phyloP scores from a whole-genome alignment of 2,329 filamentous ascomycete species.

The Zymoseptoria ardabiliae region DNA sequence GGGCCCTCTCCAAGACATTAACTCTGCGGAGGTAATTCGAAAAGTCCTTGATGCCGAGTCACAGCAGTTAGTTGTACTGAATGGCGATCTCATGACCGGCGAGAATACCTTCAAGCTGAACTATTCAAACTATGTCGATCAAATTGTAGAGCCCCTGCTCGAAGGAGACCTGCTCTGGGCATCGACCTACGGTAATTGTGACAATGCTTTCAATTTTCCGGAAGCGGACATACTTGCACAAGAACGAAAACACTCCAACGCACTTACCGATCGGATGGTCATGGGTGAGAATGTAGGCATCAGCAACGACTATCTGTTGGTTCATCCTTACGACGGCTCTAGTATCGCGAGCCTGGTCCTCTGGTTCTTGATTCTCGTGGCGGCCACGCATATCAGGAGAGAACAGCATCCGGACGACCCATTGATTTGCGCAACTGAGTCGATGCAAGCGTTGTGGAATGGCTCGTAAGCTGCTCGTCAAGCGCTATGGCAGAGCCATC shows the following conservation, averaged over 20 bases:
- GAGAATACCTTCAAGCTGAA: conserved; percentile 54
- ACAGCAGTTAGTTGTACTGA: conserved; percentile 58
- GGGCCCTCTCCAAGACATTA: conserved; percentile 47
- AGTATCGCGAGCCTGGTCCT: conserved; percentile 43
- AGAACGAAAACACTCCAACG: conserved; percentile 33
- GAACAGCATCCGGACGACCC: conserved; percentile 25
- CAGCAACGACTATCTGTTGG: conserved; percentile 49
- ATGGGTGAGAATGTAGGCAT: conserved; percentile 34
- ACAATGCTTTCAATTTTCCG: conserved; percentile 53
- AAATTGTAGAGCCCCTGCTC: conserved; percentile 53
- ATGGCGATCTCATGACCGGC: conserved; percentile 65
- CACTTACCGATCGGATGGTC: conserved; percentile 41
- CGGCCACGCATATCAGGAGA: conserved; percentile 48
- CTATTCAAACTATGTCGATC: conserved; percentile 51
- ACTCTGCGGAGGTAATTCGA: conserved; percentile 51
- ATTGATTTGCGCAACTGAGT: conserved; percentile 40
- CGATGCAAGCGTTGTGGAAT: conserved; percentile 36
- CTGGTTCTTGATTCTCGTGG: conserved; percentile 64
- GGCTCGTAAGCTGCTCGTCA: conserved; percentile 34
- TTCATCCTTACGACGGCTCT: conserved; percentile 41
- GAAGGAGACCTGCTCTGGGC: conserved; percentile 53
- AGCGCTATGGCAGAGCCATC: conserved; percentile 23
- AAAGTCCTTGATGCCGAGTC: conserved; percentile 50
- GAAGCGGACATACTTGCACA: conserved; percentile 36
- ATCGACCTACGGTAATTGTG: conserved; percentile 66